phyloP scores from a whole-genome alignment of 2,329 filamentous ascomycete genomes.

The Cadophora malorum region DNA sequence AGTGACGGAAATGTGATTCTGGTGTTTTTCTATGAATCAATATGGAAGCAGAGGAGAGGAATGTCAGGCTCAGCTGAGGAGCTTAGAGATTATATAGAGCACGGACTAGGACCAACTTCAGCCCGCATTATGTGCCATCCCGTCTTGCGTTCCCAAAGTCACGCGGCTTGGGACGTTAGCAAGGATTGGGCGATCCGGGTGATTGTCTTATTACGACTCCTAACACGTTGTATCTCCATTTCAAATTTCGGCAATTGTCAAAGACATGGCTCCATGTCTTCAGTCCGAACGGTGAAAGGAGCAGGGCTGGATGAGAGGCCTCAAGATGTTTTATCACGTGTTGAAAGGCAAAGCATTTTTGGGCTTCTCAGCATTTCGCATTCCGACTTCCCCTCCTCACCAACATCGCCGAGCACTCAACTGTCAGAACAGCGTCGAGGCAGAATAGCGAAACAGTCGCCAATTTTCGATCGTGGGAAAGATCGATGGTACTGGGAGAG shows the following conservation, averaged over 20 bases:
- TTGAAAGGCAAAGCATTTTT: background rate
- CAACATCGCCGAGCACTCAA: background rate
- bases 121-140: background rate
- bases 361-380: background rate
- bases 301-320: too few species aligned
- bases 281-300: too few species aligned
- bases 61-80: background rate
- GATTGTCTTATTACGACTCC: too few species aligned
- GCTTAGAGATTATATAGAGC: too few species aligned
- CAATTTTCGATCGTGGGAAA: too few species aligned
- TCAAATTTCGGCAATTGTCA: too few species aligned
- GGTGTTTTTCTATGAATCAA: background rate
- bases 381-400: background rate
- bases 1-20: background rate
- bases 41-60: background rate
- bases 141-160: background rate
- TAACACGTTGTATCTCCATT: too few species aligned
- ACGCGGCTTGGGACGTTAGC: background rate
- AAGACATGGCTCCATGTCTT: too few species aligned
- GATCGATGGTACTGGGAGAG: too few species aligned
- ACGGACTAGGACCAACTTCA: background rate
- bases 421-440: too few species aligned
- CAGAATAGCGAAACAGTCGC: too few species aligned
- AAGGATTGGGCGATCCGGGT: background rate
- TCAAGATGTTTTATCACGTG: background rate